Base-by-base conservation (phyloP, 768 basidiomycete species). In the Termitomyces sp. region DNA sequence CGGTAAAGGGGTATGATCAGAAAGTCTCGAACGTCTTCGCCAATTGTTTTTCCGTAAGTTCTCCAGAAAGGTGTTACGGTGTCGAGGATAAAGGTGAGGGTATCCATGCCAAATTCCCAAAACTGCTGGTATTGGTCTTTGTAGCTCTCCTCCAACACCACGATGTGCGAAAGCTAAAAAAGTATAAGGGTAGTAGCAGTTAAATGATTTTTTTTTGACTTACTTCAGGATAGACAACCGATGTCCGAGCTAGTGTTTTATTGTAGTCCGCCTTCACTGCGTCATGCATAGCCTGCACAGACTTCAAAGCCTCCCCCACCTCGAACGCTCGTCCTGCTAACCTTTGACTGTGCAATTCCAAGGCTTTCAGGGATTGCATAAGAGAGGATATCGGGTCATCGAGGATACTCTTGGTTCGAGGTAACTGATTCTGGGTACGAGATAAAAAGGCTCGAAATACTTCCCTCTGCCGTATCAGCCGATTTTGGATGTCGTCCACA, bases 61-160 rank as follows among this genome's bases (percentile, higher is more conserved):
- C 89, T 76, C 89, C 89, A 91, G 63, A 91, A 81, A 0, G 89
- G 89, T 1, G 89, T 83, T 13, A 91, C 84, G 2, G 82, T 85
- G 62, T 90, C 89, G 41, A 91, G 75, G 46, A 91, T 69, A 53
- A 91, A 77, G 0, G 89, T 90, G 52, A 91, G 73, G 0, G 83
- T 84, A 54, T 89, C 86, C 79, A 90, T 85, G 16, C 85, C 89
- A 52, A 91, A 73, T 57, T 90, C 89, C 88, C 88, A 91, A 50
- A 91, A 68, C 58, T 89, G 86, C 60, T 91, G 87, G 59, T 89
- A 91, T 54, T 85, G 85, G 62, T 90, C 86, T 61, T 80, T 82
- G 68, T 90, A 90, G 62, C 83, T 88, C 68, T 91, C 89, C 64
- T 91, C 88, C 35, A 91, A 62, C 3, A 79, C 86, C 10, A 85